These are phyloP conservation scores for Tilletia setariae DNA, from an alignment of 1,284 basidiomycete genomes.

Conservation along the genomic window DNA sequence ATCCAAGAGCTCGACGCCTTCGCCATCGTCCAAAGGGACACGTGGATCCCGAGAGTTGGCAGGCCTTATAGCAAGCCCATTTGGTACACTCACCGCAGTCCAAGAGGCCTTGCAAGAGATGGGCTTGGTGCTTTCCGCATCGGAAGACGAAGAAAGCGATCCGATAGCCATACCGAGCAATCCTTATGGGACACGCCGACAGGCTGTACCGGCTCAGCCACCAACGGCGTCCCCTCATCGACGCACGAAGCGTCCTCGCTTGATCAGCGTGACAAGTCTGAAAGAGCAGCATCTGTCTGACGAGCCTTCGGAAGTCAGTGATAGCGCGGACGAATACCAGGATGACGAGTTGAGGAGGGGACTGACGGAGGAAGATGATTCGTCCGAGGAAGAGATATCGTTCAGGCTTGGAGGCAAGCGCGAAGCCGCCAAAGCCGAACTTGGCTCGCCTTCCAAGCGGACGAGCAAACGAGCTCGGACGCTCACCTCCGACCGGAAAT, in stretches of 20 bases:
- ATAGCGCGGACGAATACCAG: constrained; percentile 3
- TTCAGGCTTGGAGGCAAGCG: neutral
- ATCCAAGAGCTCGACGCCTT: neutral
- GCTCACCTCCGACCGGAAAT: neutral
- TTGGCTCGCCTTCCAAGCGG: too few relatives aligned
- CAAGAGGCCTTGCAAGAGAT: neutral
- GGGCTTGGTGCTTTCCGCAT: neutral
- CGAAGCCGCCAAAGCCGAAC: neutral
- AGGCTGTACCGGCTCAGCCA: neutral
- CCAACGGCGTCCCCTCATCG: too few relatives aligned
- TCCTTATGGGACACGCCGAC: neutral
- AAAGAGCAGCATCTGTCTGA: constrained; percentile 1
- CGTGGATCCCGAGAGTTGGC: neutral
- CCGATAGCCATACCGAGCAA: too few relatives aligned
- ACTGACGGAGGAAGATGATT: neutral
- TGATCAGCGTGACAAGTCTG: neutral
- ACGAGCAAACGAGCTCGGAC: neutral
- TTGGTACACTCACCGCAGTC: neutral
- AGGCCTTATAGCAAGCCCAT: neutral
- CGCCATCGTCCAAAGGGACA: neutral
- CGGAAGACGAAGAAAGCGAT: neutral
- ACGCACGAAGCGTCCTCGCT: neutral
- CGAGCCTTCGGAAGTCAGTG: constrained; percentile 2
- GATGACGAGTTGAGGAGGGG: neutral
- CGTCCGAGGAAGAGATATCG: neutral